Base-by-base conservation (phyloP, 1,284 basidiomycete species). In the Melampsora abietis-canadensis region DNA sequence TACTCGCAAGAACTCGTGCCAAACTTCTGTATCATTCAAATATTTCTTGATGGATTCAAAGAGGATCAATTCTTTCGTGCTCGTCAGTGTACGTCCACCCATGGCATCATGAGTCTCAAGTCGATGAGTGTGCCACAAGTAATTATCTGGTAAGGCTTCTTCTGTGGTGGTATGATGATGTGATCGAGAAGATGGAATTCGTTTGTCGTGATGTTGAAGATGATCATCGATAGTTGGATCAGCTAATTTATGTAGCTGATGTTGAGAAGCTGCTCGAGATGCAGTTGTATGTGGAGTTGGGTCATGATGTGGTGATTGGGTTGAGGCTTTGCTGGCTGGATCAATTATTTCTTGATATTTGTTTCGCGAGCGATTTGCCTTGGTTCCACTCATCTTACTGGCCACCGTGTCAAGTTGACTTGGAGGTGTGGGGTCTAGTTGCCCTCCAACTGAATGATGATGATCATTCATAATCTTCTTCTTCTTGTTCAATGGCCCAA, bases 1-100 rank as follows among this genome's bases (percentile, higher is more conserved):
- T 66, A 82, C 78, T 78, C 82, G 82, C 75, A 82, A 78, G 77
- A 82, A 82, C 74, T 82, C 81, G 68, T 80, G 77, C 76, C 82
- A 82, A 30, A 80, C 79, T 64, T 78, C 76, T 60, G 79, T 79
- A 51, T 67, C 57, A 21, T 75, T 67, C 14, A 67, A 21, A 40
- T 66, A 75, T 21, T 37, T 66, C 40, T 66, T 65, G 21, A 67
- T 67, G 19, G 64, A 67, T 59, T 75, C 72, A 51, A 75, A 75
- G 17, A 75, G 59, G 1, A 46, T 54, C 54, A 75, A 59, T 40
- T 75, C 72, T 34, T 67, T 66, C 19, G 72, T 75, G 54, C 62
- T 75, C 10, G 72, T 67, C 17, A 75, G 46, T 10, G 72, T 75
- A 46, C 72, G 48, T 46, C 72, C 72, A 66, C 72, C 72, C 65